A percentile compares a stretch with the other conserved stretches of the same genome.
phyloP scores from a whole-genome alignment of 2,329 filamentous ascomycete species.

The Epichloe gansuensis region DNA sequence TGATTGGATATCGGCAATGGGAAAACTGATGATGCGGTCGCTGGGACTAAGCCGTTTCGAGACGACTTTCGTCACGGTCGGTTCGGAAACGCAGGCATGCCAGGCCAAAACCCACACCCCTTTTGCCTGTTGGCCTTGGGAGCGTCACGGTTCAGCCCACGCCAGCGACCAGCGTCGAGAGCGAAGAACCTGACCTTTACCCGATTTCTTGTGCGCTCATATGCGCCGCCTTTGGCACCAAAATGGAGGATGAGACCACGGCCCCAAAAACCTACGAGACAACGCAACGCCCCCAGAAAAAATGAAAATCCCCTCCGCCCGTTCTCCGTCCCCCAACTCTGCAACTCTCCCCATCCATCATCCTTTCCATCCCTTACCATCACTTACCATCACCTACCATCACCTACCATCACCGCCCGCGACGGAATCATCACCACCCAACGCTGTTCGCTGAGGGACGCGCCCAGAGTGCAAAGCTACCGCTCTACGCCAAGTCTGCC shows the following conservation, averaged over 20 bases:
- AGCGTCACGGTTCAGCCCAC: constrained; percentile 15
- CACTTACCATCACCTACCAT: constrained; percentile 10
- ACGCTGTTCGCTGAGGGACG: constrained; percentile 3
- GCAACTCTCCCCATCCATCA: constrained; percentile 10
- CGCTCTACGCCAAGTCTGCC: constrained; percentile 19
- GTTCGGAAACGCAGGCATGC: background rate
- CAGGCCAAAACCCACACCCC: constrained; percentile 8
- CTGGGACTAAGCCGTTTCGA: background rate
- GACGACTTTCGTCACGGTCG: background rate
- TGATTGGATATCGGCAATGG: constrained; percentile 1
- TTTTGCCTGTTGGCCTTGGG: constrained; percentile 10
- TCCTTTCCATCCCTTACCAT: constrained; percentile 11
- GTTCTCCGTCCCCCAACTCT: constrained; percentile 12
- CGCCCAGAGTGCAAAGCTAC: constrained; percentile 3
- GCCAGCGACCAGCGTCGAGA: constrained; percentile 11
- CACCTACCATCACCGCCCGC: constrained; percentile 15
- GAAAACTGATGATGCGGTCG: constrained; percentile 8
- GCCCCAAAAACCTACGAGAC: constrained; percentile 26
- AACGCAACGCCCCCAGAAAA: constrained; percentile 18
- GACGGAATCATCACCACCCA: constrained; percentile 15
- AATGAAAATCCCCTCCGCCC: constrained; percentile 19
- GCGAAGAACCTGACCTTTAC: constrained; percentile 16
- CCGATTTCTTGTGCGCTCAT: constrained; percentile 26
- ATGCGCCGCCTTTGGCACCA: constrained; percentile 28
- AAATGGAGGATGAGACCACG: constrained; percentile 29